Conservation (phyloP, 805 yeast species). For the Saccharomycopsis schoenii region DNA sequence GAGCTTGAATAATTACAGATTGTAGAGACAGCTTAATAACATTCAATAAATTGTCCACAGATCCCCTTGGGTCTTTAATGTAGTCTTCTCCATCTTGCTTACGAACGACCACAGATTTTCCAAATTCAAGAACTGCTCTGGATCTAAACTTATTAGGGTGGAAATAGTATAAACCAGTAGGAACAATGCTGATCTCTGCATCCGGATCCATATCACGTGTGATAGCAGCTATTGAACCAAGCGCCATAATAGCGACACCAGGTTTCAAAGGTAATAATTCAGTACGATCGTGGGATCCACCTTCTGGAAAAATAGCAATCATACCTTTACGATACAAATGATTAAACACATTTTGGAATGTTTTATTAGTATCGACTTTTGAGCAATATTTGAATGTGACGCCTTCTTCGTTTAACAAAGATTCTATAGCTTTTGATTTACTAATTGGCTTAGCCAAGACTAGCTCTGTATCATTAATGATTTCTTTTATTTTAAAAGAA, state of each 20-base stretch:
- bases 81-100: constrained; percentile 56
- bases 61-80: constrained; percentile 52
- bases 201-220: constrained; percentile 39
- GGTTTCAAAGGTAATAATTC: constrained; percentile 88
- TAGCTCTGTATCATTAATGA: constrained; percentile 65
- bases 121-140: constrained; percentile 92
- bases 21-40: constrained; percentile 62
- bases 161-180: constrained; percentile 96
- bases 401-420: constrained; percentile 42
- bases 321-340: constrained; percentile 75
- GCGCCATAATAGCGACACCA: constrained; percentile 96
- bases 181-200: constrained; percentile 77
- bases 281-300: constrained; percentile 95
- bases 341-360: constrained; percentile 75
- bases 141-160: constrained; percentile 93
- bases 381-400: constrained; percentile 60
- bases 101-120: constrained; percentile 68
- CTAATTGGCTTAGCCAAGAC: constrained; percentile 57
- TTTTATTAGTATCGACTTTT: constrained; percentile 78
- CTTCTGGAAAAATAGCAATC: constrained; percentile 94
- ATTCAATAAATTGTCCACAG: constrained; percentile 63
- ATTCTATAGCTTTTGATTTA: constrained; percentile 24
- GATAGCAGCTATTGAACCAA: constrained; percentile 73
- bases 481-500: constrained; percentile 55
- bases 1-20: constrained; percentile 81